Evolutionary conservation across 2,329 filamentous ascomycete genomes (phyloP).

Genomic region (Trichoderma gracile): DNA sequence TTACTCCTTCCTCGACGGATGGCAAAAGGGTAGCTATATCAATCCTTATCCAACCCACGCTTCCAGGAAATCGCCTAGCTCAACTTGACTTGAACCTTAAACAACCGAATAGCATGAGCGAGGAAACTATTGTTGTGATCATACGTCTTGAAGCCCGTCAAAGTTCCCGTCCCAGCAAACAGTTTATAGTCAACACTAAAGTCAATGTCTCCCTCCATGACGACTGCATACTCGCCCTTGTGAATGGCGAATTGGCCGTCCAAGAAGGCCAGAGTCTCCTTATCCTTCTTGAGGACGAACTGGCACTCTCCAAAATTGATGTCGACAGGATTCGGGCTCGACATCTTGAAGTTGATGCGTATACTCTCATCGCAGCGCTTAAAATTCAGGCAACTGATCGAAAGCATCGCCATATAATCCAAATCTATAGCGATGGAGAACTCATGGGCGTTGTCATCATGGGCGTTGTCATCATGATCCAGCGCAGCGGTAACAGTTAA

Average conservation of each 20-base stretch:
- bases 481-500: not conserved
- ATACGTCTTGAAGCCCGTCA: not conserved
- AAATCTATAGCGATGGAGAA: not conserved
- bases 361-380: not conserved
- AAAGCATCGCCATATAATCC: not conserved
- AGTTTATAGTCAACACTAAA: too few relatives aligned
- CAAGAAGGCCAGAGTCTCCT: not conserved
- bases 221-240: not conserved
- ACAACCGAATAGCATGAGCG: too few relatives aligned
- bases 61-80: too few relatives aligned
- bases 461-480: not conserved
- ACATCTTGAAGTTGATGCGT: not conserved
- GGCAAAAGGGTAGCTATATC: too few relatives aligned
- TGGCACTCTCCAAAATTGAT: not conserved
- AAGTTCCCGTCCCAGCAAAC: not conserved
- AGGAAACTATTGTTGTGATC: too few relatives aligned
- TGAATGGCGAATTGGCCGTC: not conserved
- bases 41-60: too few relatives aligned
- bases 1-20: too few relatives aligned
- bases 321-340: not conserved
- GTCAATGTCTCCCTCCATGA: not conserved
- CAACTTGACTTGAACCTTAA: too few relatives aligned
- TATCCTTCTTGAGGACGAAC: not conserved
- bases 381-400: not conserved
- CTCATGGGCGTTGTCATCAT: not conserved